Evolutionary conservation across 345 rosid species (phyloP).

Genomic region (Citrus medica): DNA sequence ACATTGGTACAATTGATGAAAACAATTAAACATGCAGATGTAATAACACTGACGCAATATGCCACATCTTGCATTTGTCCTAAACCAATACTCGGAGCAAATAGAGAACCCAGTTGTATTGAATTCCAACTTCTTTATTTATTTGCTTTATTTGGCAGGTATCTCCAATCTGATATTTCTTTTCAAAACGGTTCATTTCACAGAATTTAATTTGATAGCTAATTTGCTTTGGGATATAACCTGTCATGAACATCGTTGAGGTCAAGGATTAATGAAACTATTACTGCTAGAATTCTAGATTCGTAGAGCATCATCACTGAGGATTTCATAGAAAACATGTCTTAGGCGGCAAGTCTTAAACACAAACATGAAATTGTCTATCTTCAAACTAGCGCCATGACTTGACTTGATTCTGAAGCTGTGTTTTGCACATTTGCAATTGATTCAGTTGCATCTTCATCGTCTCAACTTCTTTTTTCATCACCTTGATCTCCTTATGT

Average conservation of each 20-base stretch:
- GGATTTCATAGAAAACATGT: background rate
- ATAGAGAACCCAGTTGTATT: background rate
- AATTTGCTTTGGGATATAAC: background rate
- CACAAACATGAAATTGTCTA: background rate
- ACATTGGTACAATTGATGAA: too few species aligned
- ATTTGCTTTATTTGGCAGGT: background rate
- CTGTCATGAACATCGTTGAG: background rate
- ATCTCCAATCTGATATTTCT: background rate
- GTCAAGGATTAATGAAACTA: background rate
- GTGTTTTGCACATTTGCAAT: conserved; percentile 41
- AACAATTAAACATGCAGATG: background rate
- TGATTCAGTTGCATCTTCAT: conserved; percentile 50
- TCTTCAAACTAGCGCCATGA: conserved; percentile 15
- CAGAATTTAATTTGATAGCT: background rate
- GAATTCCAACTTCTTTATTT: background rate
- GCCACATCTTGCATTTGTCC: background rate
- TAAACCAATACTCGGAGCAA: background rate
- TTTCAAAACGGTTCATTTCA: background rate
- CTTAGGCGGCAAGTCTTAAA: background rate
- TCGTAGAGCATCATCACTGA: background rate
- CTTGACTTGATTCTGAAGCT: conserved; percentile 43
- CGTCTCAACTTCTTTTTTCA: conserved; percentile 47
- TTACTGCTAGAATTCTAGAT: background rate
- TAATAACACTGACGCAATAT: background rate
- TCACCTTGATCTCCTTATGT: conserved; percentile 36